Evolutionary conservation across 345 rosid species (phyloP).

Genomic region (Chamaenerion angustifolium): DNA sequence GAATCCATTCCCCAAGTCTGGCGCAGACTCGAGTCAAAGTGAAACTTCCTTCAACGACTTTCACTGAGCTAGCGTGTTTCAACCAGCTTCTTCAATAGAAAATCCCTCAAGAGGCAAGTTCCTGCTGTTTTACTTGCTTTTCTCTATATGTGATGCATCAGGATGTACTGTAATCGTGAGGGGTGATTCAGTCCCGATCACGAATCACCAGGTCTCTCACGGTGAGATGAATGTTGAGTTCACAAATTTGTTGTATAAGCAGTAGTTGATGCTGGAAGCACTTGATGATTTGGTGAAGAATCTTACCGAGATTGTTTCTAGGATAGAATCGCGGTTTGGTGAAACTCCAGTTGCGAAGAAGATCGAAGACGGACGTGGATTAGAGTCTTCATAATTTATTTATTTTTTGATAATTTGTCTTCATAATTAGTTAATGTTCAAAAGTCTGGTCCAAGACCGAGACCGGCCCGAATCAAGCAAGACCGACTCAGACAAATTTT

Average conservation of each 20-base stretch:
- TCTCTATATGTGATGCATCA: conserved; percentile 20
- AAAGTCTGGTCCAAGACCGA: too few relatives aligned
- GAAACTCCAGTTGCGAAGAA: conserved; percentile 12
- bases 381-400: conserved; percentile 7
- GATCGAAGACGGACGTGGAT: not conserved
- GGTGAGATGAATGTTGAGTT: conserved; percentile 11
- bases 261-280: conserved; percentile 31
- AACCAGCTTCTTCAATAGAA: conserved; percentile 26
- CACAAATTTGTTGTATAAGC: conserved; percentile 10
- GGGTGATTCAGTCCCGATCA: conserved; percentile 21
- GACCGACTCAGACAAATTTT: too few relatives aligned
- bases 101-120: conserved; percentile 51
- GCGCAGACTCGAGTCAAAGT: not conserved
- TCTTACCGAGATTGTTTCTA: conserved; percentile 52
- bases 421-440: conserved; percentile 1
- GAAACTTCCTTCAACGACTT: not conserved
- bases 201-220: conserved; percentile 12
- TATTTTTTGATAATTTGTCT: too few relatives aligned
- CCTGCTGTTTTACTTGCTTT: conserved; percentile 24
- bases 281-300: conserved; percentile 66
- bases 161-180: conserved; percentile 10
- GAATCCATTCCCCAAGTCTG: conserved; percentile 10
- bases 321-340: conserved; percentile 38
- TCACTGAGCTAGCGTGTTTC: not conserved
- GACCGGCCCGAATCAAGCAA: too few relatives aligned